These are phyloP conservation scores for Gaeumannomyces sp. DNA, from an alignment of 2,329 filamentous ascomycete species.

Conservation along the genomic window DNA sequence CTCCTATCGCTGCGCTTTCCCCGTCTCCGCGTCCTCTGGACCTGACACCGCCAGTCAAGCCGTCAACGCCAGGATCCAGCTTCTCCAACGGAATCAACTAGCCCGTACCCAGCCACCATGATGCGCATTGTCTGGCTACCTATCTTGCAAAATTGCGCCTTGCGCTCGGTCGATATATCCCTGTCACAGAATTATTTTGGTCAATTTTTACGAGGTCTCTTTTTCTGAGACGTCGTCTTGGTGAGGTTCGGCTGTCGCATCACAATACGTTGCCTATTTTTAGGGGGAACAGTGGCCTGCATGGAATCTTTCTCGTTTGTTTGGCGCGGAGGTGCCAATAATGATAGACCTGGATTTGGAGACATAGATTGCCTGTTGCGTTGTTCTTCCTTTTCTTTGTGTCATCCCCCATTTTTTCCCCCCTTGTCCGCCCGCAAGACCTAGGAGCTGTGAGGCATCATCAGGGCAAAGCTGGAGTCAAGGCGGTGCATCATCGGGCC, in stretches of 20 bases:
- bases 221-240: not conserved
- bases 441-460: not conserved
- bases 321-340: not conserved
- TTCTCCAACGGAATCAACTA: conserved; percentile 6
- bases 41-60: conserved; percentile 55
- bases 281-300: not conserved
- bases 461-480: not conserved
- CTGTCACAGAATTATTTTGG: not conserved
- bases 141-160: not conserved
- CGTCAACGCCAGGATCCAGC: conserved; percentile 9
- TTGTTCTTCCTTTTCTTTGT: not conserved
- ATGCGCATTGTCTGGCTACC: not conserved
- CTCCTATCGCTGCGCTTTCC: conserved; percentile 50
- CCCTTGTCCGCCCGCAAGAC: not conserved
- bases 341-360: not conserved
- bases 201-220: not conserved
- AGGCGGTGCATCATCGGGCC: not conserved
- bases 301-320: not conserved
- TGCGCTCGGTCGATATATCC: not conserved
- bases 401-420: not conserved
- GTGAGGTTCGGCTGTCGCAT: not conserved
- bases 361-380: not conserved
- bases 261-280: not conserved
- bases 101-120: not conserved
- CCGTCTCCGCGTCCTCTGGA: conserved; percentile 52